phyloP scores from a whole-genome alignment of 179 eudicot genomes.

The Kewa caespitosa region DNA sequence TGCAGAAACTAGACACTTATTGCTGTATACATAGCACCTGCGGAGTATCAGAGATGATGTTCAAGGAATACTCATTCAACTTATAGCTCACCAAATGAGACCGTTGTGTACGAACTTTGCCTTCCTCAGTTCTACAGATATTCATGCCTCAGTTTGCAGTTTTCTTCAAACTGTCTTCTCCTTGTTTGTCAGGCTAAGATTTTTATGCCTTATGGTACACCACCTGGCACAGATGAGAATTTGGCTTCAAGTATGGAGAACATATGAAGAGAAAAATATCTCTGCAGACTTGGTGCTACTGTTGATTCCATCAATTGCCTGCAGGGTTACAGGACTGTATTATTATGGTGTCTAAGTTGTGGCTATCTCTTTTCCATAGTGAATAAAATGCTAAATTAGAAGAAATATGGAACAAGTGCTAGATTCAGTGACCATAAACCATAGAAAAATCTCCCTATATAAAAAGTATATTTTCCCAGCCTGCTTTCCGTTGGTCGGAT shows the following conservation, averaged over 20 bases:
- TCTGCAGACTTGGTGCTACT: not conserved
- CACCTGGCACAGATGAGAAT: slow-evolving; percentile 1
- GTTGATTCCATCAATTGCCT: not conserved
- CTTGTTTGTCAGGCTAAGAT: slow-evolving; percentile 14
- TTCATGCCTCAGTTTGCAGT: slow-evolving; percentile 5
- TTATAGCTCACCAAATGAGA: not conserved
- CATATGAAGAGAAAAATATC: slow-evolving; percentile 3
- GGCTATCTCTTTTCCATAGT: not conserved
- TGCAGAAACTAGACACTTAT: not conserved
- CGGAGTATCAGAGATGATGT: not conserved
- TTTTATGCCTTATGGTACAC: not conserved
- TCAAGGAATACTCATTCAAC: not conserved
- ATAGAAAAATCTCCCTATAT: not conserved
- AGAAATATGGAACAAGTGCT: not conserved
- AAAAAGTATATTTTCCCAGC: not conserved
- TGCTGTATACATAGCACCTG: not conserved
- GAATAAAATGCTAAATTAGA: not conserved
- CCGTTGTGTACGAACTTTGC: not conserved
- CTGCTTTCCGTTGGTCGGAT: not conserved
- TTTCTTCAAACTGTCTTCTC: not conserved
- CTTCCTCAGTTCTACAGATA: not conserved
- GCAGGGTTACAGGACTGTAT: not conserved
- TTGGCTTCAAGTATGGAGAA: not conserved
- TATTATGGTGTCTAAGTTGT: not conserved
- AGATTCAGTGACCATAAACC: not conserved